Evolutionary conservation across 1,139 yeast species (phyloP).

Genomic region (Meyerozyma smithsonii): DNA sequence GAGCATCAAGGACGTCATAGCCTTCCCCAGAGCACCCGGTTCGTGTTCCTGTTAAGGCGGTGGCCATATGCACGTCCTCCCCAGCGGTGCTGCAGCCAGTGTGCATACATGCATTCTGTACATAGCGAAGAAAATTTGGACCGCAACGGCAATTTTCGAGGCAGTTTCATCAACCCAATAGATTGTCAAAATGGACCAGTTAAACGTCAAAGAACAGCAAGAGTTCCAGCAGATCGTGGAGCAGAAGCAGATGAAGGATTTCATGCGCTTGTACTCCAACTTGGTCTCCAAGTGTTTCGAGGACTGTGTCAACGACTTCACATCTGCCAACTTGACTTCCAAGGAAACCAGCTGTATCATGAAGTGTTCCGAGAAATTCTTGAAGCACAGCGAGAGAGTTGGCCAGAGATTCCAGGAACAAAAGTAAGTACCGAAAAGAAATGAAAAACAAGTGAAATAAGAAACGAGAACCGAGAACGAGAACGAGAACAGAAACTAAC

Average conservation of each 20-base stretch:
- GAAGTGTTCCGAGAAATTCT: conserved; percentile 95
- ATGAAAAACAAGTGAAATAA: too few species aligned
- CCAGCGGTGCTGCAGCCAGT: too few species aligned
- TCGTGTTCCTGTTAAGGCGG: conserved; percentile 27
- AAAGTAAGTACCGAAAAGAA: conserved; percentile 37
- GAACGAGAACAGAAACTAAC: too few species aligned
- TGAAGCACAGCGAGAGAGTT: conserved; percentile 96
- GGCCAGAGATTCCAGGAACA: conserved; percentile 99
- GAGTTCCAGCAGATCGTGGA: conserved; percentile 93
- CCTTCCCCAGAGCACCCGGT: conserved; percentile 60
- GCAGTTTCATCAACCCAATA: not conserved
- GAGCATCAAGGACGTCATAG: conserved; percentile 78
- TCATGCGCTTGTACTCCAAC: conserved; percentile 93
- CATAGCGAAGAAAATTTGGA: conserved; percentile 1
- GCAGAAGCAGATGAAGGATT: conserved; percentile 97
- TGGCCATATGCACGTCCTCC: conserved; percentile 1
- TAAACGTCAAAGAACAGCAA: conserved; percentile 91
- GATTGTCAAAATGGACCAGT: conserved; percentile 58
- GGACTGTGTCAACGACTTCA: conserved; percentile 97
- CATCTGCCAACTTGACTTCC: conserved; percentile 78
- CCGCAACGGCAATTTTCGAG: conserved; percentile 2
- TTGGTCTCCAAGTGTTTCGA: conserved; percentile 94
- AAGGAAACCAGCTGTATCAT: conserved; percentile 83
- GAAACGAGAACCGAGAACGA: too few species aligned
- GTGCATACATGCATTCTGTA: conserved; percentile 1